Evolutionary conservation across 345 rosid genomes (phyloP).

Genomic region (Firmiana major): DNA sequence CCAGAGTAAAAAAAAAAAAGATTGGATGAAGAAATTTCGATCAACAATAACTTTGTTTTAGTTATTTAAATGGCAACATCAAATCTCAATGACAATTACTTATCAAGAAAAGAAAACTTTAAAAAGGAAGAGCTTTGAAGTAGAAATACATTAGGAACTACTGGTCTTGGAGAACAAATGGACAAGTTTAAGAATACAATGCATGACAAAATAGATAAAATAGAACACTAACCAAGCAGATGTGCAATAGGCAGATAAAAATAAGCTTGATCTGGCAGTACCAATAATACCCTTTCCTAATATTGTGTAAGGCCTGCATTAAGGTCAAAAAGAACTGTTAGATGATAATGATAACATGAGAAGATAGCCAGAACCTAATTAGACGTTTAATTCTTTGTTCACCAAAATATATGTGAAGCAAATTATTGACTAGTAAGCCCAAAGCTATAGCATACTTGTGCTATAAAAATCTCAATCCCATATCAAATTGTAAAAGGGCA

Average conservation of each 20-base stretch:
- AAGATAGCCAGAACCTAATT: neutral
- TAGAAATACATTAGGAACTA: neutral
- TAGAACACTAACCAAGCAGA: constrained; percentile 75
- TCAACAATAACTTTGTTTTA: neutral
- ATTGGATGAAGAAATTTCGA: neutral
- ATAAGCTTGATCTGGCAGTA: constrained; percentile 90
- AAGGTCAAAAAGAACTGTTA: constrained; percentile 17
- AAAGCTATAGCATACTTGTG: neutral
- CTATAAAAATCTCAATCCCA: neutral
- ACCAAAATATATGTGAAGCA: neutral
- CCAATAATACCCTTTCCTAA: constrained; percentile 81
- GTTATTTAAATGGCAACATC: neutral
- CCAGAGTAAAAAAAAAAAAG: neutral
- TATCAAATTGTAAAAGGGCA: neutral
- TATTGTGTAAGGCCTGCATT: constrained; percentile 63
- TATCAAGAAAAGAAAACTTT: neutral
- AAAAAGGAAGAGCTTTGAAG: neutral
- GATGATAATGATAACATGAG: neutral
- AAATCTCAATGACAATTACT: neutral
- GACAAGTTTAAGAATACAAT: constrained; percentile 3
- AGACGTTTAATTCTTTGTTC: neutral
- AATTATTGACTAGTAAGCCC: neutral
- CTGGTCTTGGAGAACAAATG: neutral
- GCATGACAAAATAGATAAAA: constrained; percentile 4
- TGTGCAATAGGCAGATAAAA: constrained; percentile 80